Base-by-base conservation (phyloP, 2,329 filamentous ascomycete genomes). In the Celoporthe dispersa region DNA sequence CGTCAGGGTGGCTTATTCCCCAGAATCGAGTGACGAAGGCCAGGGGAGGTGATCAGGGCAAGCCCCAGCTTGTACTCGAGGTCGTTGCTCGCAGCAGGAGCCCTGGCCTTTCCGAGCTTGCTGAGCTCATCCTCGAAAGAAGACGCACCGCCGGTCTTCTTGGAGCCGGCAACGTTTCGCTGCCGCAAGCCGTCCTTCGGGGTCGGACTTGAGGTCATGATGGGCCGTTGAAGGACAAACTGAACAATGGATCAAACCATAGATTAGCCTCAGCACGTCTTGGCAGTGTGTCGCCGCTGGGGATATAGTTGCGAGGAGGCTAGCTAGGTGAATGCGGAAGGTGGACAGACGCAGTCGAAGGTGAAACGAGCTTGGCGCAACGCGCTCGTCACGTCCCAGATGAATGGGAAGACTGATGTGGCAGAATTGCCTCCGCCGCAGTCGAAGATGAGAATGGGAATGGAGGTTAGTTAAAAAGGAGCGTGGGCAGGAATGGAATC, bases 11-110 rank as follows among this genome's bases (percentile, higher is more conserved):
- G 79, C 88, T 93, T 80, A 99, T 98, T 73, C 94, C 94, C 89
- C 92, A 98, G 85, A 99, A 99, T 73, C 96, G 88, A 63, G 96
- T 98, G 73, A 94, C 78, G 78, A 99, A 98, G 64, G 94, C 95
- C 74, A 98, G 83, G 37, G n/a, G 89, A 77, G 1, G 95, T 98
- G 78, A 97, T 90, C 75, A 97, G 79, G 41, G 82, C 81, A 71
- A 98, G 87, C 72, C 90, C 92, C 74, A 96, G 81, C 85, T 92
- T 90, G 85, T 98, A 97, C 77, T 97, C 93, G 86, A 89, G 91
- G 81, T 97, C 92, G n/a, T 87, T 86, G 69, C 82, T 81, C 44
- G 81, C 76, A 51, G 79, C 73, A 72, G 83, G 81, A 67, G 77
- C 69, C 67, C 78, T 80, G 31, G 79, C 77, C 74, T 84, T 83